Evolutionary conservation across 2,329 filamentous ascomycete species (phyloP).

Genomic region (Dactylellina drechsleri): DNA sequence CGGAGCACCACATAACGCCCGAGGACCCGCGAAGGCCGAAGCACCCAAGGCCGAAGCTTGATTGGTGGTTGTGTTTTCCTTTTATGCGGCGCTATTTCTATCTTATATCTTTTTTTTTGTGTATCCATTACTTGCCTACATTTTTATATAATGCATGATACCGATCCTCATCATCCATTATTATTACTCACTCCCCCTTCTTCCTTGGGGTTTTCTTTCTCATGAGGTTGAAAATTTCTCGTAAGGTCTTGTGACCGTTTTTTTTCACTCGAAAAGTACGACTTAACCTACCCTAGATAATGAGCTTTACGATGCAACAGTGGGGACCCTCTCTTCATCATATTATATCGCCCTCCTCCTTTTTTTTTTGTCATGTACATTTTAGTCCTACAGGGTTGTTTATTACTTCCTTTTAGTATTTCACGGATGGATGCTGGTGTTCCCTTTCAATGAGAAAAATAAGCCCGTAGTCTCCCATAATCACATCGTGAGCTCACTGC

Average conservation of each 20-base stretch:
- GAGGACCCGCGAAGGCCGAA: constrained; percentile 68
- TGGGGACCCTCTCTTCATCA: constrained; percentile 3
- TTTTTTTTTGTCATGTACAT: constrained; percentile 51
- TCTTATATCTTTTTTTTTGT: constrained; percentile 6
- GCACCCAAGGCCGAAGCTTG: constrained; percentile 51
- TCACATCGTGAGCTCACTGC: too few species aligned
- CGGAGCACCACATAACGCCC: constrained; percentile 84
- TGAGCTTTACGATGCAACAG: constrained; percentile 31
- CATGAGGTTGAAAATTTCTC: background rate
- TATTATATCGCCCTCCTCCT: constrained; percentile 15
- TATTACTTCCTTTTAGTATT: constrained; percentile 24
- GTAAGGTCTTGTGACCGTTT: too few species aligned
- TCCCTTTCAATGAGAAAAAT: constrained; percentile 18
- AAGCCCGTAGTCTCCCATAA: background rate
- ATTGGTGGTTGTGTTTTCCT: background rate
- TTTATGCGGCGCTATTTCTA: constrained; percentile 1
- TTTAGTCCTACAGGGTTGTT: constrained; percentile 49
- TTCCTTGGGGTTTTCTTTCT: background rate
- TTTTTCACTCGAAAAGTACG: background rate
- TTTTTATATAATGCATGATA: constrained; percentile 54
- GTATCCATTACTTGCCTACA: constrained; percentile 12
- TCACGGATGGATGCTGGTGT: constrained; percentile 54
- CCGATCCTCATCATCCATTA: constrained; percentile 34
- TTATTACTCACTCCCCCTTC: constrained; percentile 27
- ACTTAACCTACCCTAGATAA: constrained; percentile 38